These are phyloP conservation scores for Cyberlindnera subsufficiens DNA, from an alignment of 805 yeast genomes.

Conservation along the genomic window DNA sequence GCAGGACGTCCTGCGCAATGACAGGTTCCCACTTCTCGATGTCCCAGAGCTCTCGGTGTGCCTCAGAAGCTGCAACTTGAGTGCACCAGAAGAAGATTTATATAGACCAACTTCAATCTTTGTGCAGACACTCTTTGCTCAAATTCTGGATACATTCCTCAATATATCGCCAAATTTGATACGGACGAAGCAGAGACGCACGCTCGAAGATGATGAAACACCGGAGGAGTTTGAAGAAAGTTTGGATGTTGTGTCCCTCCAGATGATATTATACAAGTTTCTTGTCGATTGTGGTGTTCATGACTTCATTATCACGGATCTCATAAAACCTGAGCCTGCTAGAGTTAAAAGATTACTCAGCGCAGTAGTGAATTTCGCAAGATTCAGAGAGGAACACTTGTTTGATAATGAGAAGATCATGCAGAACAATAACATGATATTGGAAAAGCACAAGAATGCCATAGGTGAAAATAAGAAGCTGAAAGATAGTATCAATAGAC, in stretches of 20 bases:
- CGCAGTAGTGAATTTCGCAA: constrained; percentile 79
- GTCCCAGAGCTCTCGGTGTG: constrained; percentile 52
- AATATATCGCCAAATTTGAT: constrained; percentile 38
- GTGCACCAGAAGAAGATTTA: constrained; percentile 54
- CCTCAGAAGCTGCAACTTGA: constrained; percentile 55
- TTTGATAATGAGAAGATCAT: constrained; percentile 63
- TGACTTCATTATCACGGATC: constrained; percentile 71
- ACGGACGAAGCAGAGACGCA: constrained; percentile 12
- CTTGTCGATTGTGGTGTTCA: constrained; percentile 68
- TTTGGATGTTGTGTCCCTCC: constrained; percentile 48
- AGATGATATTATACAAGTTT: constrained; percentile 55
- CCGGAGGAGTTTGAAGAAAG: constrained; percentile 33
- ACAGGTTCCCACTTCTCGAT: constrained; percentile 59
- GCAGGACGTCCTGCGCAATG: constrained; percentile 27
- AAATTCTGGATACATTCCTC: constrained; percentile 54
- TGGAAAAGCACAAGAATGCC: constrained; percentile 39
- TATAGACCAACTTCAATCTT: constrained; percentile 52
- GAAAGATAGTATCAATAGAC: constrained; percentile 29
- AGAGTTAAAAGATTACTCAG: constrained; percentile 64
- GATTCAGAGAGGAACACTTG: constrained; percentile 74
- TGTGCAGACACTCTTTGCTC: constrained; percentile 50
- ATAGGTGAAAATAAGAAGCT: constrained; percentile 34
- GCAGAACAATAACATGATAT: constrained; percentile 42
- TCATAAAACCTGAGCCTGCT: constrained; percentile 69
- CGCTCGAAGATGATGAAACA: constrained; percentile 4